Base-by-base conservation (phyloP, 2,329 filamentous ascomycete species). In the Fonsecaea pedrosoi region DNA sequence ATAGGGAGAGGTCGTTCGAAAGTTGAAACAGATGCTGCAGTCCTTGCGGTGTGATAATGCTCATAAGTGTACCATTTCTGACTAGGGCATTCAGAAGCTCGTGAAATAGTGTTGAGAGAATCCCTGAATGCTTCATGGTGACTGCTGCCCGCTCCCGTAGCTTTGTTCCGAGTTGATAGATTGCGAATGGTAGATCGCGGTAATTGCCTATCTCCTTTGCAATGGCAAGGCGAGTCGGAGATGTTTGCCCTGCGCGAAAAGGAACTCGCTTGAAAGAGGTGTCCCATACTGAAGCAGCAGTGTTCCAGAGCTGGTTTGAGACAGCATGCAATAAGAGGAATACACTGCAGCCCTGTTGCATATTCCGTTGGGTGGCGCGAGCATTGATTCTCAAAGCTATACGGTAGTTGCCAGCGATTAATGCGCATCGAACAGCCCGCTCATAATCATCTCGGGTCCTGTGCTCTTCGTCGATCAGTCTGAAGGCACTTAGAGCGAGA, bases 381-480 rank as follows among this genome's bases (percentile, higher is more conserved):
- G 78, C 70, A 64, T 82, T 81, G n/a, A 84, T 71, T 13, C 72
- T 63, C 10, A 79, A 74, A 10, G 82, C 77, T 3, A 72, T 71
- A 6, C 55, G 62, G 57, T 69, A 66, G 37, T 68, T 67, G 38
- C 64, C 61, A 18, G 50, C 45, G 25, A 69, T 60, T 8, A 71
- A 40, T 4, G 66, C 65, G 13, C 66, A 55, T 42, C 56, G 58
- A 30, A 71, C 64, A 3, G 67, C 71, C 25, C 84, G 80, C 53
- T 76, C 73, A 72, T 85, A 87, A 60, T 83, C 80, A 4, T 76
- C 75, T 7, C 75, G 70, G 2, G 76, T 78, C 32, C 82, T 80
- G 42, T 77, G 62, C 8, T 76, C 62, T 0, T 66, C 30, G 3
- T 77, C 72, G 32, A 85, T 78, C 3, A 70, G 65, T 35, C 81